Evolutionary conservation across 192 early-diverging fungal genomes (phyloP), one percentile per base, ranked within the genome.

Genomic region (Podila epicladia): DNA sequence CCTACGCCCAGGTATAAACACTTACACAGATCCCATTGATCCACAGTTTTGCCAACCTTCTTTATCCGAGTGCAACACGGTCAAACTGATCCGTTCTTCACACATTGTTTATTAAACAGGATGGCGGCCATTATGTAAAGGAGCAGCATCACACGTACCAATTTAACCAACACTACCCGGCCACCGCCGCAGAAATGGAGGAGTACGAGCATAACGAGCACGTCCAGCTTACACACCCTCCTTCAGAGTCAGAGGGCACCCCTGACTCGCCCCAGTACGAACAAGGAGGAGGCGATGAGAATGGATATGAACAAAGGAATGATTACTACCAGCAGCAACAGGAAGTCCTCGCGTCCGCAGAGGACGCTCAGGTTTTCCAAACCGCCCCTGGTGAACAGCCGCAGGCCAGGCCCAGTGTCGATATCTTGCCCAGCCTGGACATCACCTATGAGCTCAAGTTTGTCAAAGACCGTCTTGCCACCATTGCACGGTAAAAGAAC

Each of bases 371-470:
- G 8, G 3, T 5, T 9, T 19, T 22, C 9, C 19, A 64, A 38
- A 38, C 20, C n/a, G 20, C 4, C 19, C 24, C 8, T 19, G 6
- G 24, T 63, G 62, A 65, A 7, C 64, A 49, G 64, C 41, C 0
- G 7, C 41, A 33, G 19, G 9, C 32, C 2, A 15, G 29, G 3
- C 33, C 38, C 8, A 51, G 51, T 38, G 29, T 58, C 7, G 65
- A 67, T 12, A 67, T 67, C 33, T 17, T 67, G 12, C 65, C 65
- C 11, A 15, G 28, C 2, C 8, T 58, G 51, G 65, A 67, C 53
- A 31, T 67, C 12, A 67, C 50, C 4, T 48, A 37, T 3, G 64
- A 65, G 37, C 64, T 65, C 37, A 32, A 38, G 20, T 58, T 58
- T 9, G 35, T 58, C 4, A 67, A 58, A 26, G 65, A 67, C 22